Evolutionary conservation across 108 stramenopile species (phyloP), one percentile per base, ranked within the genome.

Genomic region (Aurantiochytrium sp.): DNA sequence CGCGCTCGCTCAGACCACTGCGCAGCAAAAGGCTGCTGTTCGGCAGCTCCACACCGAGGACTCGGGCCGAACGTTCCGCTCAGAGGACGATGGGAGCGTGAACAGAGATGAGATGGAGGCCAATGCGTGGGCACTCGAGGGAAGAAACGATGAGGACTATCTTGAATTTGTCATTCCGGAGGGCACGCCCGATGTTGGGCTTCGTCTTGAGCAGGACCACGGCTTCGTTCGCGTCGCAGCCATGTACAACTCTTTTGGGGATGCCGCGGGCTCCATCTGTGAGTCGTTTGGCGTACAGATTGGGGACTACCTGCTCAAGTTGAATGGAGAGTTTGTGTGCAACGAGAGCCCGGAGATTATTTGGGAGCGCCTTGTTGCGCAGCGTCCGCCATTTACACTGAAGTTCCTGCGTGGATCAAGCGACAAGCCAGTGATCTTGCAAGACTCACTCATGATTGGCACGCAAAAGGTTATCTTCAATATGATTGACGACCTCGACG

Each of bases 381-480:
- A 12, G 1, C 14, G 12, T 16, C 49, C 49, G 25, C 76, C 76
- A 6, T 47, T 28, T 23, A 12, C n/a, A 6, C 4, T 83, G 0
- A 12, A 23, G 76, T 83, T 83, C 1, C 28, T 83, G 51, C 76
- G 76, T 23, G 45, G 49, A 53, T 16, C 45, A 12, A 83, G 76
- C 76, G 49, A 83, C 14, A 83, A 83, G 25, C 76, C 76, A 8
- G 76, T 53, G n/a, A 83, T 83, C 19, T 35, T 83, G 23, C 76
- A 83, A 23, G 76, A 83, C 51, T 83, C 76, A 16, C 45, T 83
- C 18, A 83, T 6, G 23, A 6, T 53, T 10, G 76, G 76, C 12
- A 83, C 76, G n/a, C 76, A 83, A 35, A 83, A 83, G 76, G 76
- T 83, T 0, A 83, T 83, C 76, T 53, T 83, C 45, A 83, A 83